Evolutionary conservation across 768 basidiomycete species (phyloP).

Genomic region (Paxillus involutus): DNA sequence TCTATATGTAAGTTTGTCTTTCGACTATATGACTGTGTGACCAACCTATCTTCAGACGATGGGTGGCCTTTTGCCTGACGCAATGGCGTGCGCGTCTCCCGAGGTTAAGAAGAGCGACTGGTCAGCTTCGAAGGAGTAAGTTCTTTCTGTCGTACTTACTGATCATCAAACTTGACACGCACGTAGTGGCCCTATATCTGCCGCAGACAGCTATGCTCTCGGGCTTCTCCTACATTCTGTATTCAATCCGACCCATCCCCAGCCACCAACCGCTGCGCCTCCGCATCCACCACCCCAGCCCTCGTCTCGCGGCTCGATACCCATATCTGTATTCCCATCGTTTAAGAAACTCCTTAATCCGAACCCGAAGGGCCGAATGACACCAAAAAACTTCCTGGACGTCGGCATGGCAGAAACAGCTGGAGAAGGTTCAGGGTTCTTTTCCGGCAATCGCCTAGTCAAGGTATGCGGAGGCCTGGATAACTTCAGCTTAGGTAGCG

Average conservation of each 20-base stretch:
- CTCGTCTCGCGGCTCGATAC: conserved; percentile 78
- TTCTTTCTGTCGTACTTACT: neutral
- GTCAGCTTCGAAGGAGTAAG: conserved; percentile 80
- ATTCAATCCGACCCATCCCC: conserved; percentile 83
- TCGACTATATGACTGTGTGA: conserved; percentile 7
- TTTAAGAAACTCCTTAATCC: conserved; percentile 92
- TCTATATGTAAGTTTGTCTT: conserved; percentile 64
- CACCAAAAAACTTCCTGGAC: conserved; percentile 75
- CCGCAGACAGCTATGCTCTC: conserved; percentile 84
- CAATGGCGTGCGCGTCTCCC: conserved; percentile 65
- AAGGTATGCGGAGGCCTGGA: conserved; percentile 85
- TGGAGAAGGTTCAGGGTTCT: conserved; percentile 70
- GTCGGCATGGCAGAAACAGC: conserved; percentile 70
- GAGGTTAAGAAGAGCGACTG: conserved; percentile 90
- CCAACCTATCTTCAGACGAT: conserved; percentile 48
- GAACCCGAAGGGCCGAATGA: conserved; percentile 75
- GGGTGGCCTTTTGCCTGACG: conserved; percentile 63
- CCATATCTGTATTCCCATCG: conserved; percentile 66
- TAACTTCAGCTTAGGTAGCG: conserved; percentile 77
- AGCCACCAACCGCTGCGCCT: conserved; percentile 63
- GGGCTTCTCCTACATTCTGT: conserved; percentile 82
- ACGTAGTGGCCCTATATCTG: conserved; percentile 50
- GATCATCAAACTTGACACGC: neutral
- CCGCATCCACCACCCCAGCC: conserved; percentile 79
- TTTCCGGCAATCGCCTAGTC: conserved; percentile 77